Evolutionary conservation across 768 basidiomycete genomes (phyloP).

Genomic region (Kwoniella pini): DNA sequence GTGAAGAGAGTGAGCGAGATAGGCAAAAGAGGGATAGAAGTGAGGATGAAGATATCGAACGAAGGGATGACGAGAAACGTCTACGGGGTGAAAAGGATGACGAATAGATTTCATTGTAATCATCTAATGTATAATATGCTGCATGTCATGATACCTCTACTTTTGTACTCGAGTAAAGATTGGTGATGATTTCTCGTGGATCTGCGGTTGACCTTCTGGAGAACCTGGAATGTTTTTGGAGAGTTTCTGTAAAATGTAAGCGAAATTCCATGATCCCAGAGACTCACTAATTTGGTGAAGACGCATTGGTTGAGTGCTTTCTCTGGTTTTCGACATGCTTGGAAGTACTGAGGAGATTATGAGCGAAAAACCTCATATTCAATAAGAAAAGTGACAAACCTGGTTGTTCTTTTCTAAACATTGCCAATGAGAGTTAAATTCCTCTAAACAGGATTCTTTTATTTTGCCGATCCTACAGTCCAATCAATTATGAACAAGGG

Average conservation of each 20-base stretch:
- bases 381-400: conserved; percentile 59
- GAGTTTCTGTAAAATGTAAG: conserved; percentile 67
- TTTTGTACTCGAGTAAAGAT: conserved; percentile 83
- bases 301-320: conserved; percentile 86
- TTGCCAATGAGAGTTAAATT: conserved; percentile 90
- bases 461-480: conserved; percentile 78
- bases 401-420: conserved; percentile 95
- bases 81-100: conserved; percentile 46
- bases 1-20: conserved; percentile 30
- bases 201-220: conserved; percentile 73
- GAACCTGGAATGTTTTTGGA: conserved; percentile 87
- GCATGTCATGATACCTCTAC: conserved; percentile 53
- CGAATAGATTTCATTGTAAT: conserved; percentile 15
- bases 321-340: conserved; percentile 84
- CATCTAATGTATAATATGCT: conserved; percentile 20
- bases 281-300: conserved; percentile 89
- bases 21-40: conserved; percentile 42
- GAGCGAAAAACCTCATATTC: not conserved
- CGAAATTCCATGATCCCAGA: not conserved
- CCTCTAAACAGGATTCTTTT: conserved; percentile 80
- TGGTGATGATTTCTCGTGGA: conserved; percentile 86
- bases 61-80: conserved; percentile 41
- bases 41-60: conserved; percentile 43
- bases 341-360: conserved; percentile 67
- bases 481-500: no score